Evolutionary conservation across 1,284 basidiomycete species (phyloP).

Genomic region (Apiotrichum brassicae): DNA sequence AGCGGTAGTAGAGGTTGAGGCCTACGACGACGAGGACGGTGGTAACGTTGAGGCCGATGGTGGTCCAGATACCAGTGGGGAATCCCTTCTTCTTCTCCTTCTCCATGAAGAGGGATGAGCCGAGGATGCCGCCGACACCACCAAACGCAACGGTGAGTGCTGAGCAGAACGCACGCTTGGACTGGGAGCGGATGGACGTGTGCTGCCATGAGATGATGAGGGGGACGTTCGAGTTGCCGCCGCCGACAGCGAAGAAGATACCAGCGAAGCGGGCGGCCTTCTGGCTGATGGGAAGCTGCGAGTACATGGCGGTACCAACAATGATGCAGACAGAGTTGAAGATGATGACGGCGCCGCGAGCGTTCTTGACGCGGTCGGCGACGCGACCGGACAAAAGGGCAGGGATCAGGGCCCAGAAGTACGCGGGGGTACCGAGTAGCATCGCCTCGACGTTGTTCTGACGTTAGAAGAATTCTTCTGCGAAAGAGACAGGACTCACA

Average conservation of each 20-base stretch:
- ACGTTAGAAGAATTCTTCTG: too few species aligned
- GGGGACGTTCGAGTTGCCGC: constrained; percentile 34
- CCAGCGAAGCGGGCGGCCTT: constrained; percentile 23
- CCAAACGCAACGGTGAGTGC: constrained; percentile 46
- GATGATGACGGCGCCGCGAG: constrained; percentile 8
- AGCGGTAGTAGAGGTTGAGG: constrained; percentile 14
- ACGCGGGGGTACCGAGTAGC: constrained; percentile 47
- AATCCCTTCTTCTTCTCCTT: constrained; percentile 26
- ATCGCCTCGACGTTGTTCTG: constrained; percentile 30
- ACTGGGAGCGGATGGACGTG: constrained; percentile 48
- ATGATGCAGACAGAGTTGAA: constrained; percentile 12
- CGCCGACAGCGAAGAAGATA: constrained; percentile 46
- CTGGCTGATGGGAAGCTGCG: constrained; percentile 6
- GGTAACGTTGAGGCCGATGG: constrained; percentile 26
- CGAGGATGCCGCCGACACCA: constrained; percentile 49
- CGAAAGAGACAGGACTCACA: too few species aligned
- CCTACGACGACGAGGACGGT: constrained; percentile 20
- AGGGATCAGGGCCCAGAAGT: constrained; percentile 40
- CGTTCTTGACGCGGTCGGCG: constrained; percentile 22
- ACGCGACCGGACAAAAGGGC: constrained; percentile 36
- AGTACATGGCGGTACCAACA: constrained; percentile 17
- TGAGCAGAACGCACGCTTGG: constrained; percentile 40
- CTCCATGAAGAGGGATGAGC: constrained; percentile 31
- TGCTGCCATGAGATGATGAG: constrained; percentile 39
- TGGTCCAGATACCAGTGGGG: constrained; percentile 21